phyloP scores from a whole-genome alignment of 768 basidiomycete species.

The Hygrophorus pudorinus region DNA sequence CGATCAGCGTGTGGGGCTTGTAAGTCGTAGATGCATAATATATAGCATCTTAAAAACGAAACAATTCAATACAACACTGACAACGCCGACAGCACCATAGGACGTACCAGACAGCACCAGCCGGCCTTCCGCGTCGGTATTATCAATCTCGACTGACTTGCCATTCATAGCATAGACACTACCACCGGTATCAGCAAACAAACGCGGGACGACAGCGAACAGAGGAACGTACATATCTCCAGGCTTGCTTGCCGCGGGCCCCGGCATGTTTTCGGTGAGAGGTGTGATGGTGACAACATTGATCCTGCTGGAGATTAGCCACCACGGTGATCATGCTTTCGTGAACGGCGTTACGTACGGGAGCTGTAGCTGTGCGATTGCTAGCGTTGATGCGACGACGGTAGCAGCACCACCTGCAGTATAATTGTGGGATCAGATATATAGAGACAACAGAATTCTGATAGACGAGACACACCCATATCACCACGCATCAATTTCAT shows the following conservation, averaged over 20 bases:
- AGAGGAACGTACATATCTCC: slow-evolving; percentile 60
- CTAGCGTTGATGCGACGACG: slow-evolving; percentile 61
- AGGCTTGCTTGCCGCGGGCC: slow-evolving; percentile 63
- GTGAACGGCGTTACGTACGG: slow-evolving; percentile 40
- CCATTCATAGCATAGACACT: slow-evolving; percentile 85
- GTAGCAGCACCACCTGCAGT: slow-evolving; percentile 64
- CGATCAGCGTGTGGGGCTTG: slow-evolving; percentile 75
- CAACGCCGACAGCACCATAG: not conserved
- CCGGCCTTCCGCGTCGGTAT: slow-evolving; percentile 80
- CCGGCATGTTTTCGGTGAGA: slow-evolving; percentile 81
- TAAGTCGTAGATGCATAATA: slow-evolving; percentile 71
- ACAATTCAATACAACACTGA: not conserved
- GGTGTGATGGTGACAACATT: slow-evolving; percentile 69
- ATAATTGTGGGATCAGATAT: not conserved
- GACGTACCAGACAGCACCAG: slow-evolving; percentile 58
- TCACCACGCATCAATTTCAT: slow-evolving; percentile 86
- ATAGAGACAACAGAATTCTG: not conserved
- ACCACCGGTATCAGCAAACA: not conserved
- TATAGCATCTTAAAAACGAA: slow-evolving; percentile 52
- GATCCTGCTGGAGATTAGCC: slow-evolving; percentile 32
- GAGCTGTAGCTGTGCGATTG: slow-evolving; percentile 73
- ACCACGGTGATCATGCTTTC: not conserved
- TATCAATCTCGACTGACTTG: slow-evolving; percentile 79
- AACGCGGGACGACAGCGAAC: not conserved
- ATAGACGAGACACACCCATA: slow-evolving; percentile 48